Evolutionary conservation across 139 green algal genomes (phyloP).

Genomic region (Eudorina sp.): DNA sequence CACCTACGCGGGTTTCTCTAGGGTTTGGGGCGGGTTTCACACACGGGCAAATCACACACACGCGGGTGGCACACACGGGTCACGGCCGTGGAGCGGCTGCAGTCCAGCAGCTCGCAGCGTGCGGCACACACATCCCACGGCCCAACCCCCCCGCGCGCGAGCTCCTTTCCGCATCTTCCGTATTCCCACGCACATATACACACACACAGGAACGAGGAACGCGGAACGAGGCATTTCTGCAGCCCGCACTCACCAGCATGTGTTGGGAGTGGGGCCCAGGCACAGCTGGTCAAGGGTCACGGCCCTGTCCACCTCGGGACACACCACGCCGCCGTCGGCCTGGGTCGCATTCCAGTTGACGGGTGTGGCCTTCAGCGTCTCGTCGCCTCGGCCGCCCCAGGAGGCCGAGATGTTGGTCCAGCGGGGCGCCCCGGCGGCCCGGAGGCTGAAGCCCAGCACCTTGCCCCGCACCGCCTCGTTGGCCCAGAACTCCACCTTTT

Average conservation of each 20-base stretch:
- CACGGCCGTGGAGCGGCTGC: no score
- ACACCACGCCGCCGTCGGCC: neutral
- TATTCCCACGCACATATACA: no score
- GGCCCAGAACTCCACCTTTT: constrained; percentile 35
- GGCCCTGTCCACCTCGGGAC: neutral
- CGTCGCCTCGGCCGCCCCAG: neutral
- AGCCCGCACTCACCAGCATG: neutral
- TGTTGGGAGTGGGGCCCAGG: neutral
- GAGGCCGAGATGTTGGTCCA: neutral
- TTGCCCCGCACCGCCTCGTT: neutral
- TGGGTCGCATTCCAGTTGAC: constrained; percentile 25
- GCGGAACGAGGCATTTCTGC: no score
- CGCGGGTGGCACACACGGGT: no score
- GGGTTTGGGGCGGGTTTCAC: no score
- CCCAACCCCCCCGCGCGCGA: no score
- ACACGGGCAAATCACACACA: no score
- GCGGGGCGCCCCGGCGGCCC: neutral
- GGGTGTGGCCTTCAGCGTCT: constrained; percentile 29
- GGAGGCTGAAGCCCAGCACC: neutral
- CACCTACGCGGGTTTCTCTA: no score
- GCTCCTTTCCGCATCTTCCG: no score
- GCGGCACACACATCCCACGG: no score
- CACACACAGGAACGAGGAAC: no score
- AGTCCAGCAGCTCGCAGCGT: no score
- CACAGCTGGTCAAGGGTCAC: neutral